Evolutionary conservation across 2,329 filamentous ascomycete genomes (phyloP).

Genomic region (Diaporthe citri): DNA sequence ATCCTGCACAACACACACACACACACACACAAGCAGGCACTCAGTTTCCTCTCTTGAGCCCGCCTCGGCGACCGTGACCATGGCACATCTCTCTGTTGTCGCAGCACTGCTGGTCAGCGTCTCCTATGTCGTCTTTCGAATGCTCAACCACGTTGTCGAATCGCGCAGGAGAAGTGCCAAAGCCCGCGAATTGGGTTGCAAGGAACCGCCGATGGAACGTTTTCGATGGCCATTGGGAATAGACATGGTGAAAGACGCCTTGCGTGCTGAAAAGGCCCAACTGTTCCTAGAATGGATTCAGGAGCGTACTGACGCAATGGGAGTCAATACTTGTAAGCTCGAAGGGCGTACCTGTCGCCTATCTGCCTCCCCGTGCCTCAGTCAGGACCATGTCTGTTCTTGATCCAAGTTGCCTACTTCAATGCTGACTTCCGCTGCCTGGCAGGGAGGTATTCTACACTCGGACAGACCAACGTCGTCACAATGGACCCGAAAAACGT

Average conservation of each 20-base stretch:
- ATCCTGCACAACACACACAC: neutral
- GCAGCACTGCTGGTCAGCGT: constrained; percentile 24
- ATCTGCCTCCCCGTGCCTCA: neutral
- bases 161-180: constrained; percentile 18
- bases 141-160: constrained; percentile 23
- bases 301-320: neutral
- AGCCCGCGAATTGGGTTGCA: constrained; percentile 32
- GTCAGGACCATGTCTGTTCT: neutral
- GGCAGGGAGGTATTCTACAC: neutral
- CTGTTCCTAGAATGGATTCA: constrained; percentile 19
- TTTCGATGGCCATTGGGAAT: constrained; percentile 15
- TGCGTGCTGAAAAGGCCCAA: constrained; percentile 20
- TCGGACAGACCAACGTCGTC: constrained; percentile 28
- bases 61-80: neutral
- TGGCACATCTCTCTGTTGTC: constrained; percentile 37
- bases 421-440: neutral
- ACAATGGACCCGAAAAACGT: constrained; percentile 37
- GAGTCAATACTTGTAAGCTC: constrained; percentile 26
- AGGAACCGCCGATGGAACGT: constrained; percentile 11
- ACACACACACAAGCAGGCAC: neutral
- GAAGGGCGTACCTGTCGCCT: too few relatives aligned
- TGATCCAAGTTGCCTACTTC: neutral
- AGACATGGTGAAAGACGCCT: constrained; percentile 3
- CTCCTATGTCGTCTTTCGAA: constrained; percentile 33
- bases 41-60: neutral